These are phyloP conservation scores for Ceratocystis cacaofunesta DNA, from an alignment of 2,329 filamentous ascomycete genomes.

Conservation along the genomic window DNA sequence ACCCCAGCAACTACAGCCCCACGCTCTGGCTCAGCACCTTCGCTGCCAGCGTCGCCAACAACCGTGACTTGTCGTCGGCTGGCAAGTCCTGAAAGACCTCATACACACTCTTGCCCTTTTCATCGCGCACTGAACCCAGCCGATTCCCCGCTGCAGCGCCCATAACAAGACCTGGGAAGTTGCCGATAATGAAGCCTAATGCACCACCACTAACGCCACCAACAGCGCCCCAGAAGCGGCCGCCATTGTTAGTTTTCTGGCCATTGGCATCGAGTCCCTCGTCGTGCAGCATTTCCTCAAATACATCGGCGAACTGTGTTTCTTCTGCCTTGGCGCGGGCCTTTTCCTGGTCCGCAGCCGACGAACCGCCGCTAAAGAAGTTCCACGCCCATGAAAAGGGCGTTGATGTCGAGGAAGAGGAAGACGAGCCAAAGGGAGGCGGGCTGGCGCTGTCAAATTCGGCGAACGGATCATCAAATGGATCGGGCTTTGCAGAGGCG, in stretches of 20 bases:
- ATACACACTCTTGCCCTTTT: conserved; percentile 89
- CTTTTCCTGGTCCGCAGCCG: conserved; percentile 25
- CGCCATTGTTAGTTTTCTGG: conserved; percentile 23
- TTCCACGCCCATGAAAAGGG: conserved; percentile 68
- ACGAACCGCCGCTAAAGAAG: conserved; percentile 33
- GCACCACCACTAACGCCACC: conserved; percentile 78
- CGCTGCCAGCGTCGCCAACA: conserved; percentile 70
- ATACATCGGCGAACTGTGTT: conserved; percentile 74
- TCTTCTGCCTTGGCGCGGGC: conserved; percentile 44
- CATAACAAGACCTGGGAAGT: conserved; percentile 75
- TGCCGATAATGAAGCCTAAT: conserved; percentile 88
- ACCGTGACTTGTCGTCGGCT: conserved; percentile 60
- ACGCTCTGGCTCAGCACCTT: conserved; percentile 76
- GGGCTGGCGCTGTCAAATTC: conserved; percentile 28
- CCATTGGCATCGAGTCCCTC: conserved; percentile 62
- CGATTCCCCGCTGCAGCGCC: conserved; percentile 87
- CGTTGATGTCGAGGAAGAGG: conserved; percentile 29
- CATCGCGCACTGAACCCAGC: conserved; percentile 77
- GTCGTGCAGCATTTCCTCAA: conserved; percentile 82
- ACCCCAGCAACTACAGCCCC: conserved; percentile 29
- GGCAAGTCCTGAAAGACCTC: conserved; percentile 77
- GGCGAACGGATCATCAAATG: conserved; percentile 29
- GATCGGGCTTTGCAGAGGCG: not conserved
- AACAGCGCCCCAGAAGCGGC: conserved; percentile 72
- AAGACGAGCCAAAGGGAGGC: conserved; percentile 19